Base-by-base conservation (phyloP, 2,329 filamentous ascomycete species). In the Emergomyces africanus region DNA sequence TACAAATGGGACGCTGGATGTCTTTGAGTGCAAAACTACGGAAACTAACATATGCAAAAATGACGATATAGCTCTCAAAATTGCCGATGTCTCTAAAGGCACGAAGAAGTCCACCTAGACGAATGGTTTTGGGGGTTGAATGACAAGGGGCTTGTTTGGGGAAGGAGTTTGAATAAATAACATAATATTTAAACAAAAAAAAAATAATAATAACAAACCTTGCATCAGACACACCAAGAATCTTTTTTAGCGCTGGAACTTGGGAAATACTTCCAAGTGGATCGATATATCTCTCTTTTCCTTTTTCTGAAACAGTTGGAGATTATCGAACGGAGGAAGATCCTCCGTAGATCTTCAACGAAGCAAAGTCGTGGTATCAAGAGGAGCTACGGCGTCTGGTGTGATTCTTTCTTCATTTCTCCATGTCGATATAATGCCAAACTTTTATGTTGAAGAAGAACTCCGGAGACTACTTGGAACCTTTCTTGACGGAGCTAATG, bases 11-110 rank as follows among this genome's bases (percentile, higher is more conserved):
- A 2, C 14, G 5, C 56, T 51, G 28, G 14, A 14, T 5, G 9
- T 23, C 37, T 14, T 23, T 20, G 20, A 25, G 33, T 51, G 20
- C 25, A 28, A 35, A 15, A 51, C 25, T 9, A 41, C 23, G 20
- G 28, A 18, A 39, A 14, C 35, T 30, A 49, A 57, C 30, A 30
- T 41, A 23, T 48, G 42, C 37, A 28, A 62, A 49, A 39, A 59
- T 18, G 23, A 18, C 14, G 23, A 53, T 62, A 68, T 64, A 76
- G 74, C 73, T 60, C 72, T 76, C 60, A 75, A 75, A 70, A 73
- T 75, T 57, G 72, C 71, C 63, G 74, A 76, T 63, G 74, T 76
- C 64, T 70, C 72, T 70, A 75, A 75, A 68, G 73, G 73, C 64
- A 75, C 73, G 71, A 75, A 75, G 73, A 75, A 75, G 73, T 66